Conservation (phyloP, 1,139 yeast species). For the Lodderomyces jiufengensis region DNA sequence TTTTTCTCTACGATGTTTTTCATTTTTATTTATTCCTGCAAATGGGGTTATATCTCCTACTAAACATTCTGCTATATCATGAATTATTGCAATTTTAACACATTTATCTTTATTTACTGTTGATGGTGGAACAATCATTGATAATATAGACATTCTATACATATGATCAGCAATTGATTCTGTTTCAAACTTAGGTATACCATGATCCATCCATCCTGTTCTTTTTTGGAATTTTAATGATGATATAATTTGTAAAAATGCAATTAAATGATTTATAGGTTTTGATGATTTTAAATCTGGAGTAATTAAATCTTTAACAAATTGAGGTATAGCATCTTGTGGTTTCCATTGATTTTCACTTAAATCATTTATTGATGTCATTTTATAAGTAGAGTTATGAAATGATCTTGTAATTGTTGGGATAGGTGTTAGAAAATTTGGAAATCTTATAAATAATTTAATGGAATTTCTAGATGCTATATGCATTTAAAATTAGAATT, state of each 20-base stretch:
- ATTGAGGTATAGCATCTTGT: constrained; percentile 52
- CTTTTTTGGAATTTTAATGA: constrained; percentile 76
- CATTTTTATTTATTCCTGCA: constrained; percentile 61
- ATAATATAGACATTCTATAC: constrained; percentile 90
- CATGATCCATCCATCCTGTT: constrained; percentile 91
- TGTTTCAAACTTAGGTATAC: constrained; percentile 45
- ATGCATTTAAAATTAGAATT: too few relatives aligned
- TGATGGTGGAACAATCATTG: constrained; percentile 69
- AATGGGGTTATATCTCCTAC: constrained; percentile 96
- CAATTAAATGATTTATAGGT: constrained; percentile 49
- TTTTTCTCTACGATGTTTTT: constrained; percentile 79
- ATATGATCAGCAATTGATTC: constrained; percentile 93
- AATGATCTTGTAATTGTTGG: neutral
- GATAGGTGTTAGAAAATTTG: too few relatives aligned
- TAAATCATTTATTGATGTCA: constrained; percentile 12
- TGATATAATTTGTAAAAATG: constrained; percentile 74
- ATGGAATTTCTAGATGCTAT: too few relatives aligned
- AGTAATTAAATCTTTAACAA: constrained; percentile 40
- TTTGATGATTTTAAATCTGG: constrained; percentile 12
- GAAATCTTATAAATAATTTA: too few relatives aligned
- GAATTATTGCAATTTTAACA: constrained; percentile 82
- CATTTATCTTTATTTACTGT: constrained; percentile 50
- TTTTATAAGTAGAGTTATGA: constrained; percentile 1
- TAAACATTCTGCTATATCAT: constrained; percentile 89
- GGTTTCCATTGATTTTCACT: constrained; percentile 51